phyloP scores from a whole-genome alignment of 1,139 yeast genomes.

The Geotrichum carabidarum region DNA sequence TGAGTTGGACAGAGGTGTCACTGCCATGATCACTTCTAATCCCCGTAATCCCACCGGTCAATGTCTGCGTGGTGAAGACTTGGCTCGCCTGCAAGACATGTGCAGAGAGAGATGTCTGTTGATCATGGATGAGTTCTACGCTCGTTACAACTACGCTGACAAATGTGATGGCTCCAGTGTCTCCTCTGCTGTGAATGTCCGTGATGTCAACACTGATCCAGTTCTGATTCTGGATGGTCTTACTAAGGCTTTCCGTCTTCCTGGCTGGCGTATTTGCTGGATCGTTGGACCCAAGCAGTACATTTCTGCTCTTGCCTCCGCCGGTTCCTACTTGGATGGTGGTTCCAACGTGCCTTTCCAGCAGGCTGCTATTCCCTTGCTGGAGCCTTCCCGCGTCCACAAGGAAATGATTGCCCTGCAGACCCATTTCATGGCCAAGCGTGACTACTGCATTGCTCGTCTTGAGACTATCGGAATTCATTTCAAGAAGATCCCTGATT shows the following conservation, averaged over 20 bases:
- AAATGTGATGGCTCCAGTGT: slow-evolving; percentile 54
- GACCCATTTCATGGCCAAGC: slow-evolving; percentile 54
- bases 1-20: slow-evolving; percentile 58
- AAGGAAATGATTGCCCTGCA: slow-evolving; percentile 60
- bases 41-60: slow-evolving; percentile 68
- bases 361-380: slow-evolving; percentile 55
- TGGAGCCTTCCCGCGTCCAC: slow-evolving; percentile 50
- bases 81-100: slow-evolving; percentile 50
- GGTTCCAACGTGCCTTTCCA: slow-evolving; percentile 65
- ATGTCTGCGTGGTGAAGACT: slow-evolving; percentile 50
- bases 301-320: slow-evolving; percentile 53
- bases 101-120: slow-evolving; percentile 55
- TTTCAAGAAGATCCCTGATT: slow-evolving; percentile 52
- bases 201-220: slow-evolving; percentile 58
- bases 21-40: slow-evolving; percentile 56
- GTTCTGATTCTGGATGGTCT: slow-evolving; percentile 60
- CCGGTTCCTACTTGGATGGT: slow-evolving; percentile 63
- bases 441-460: slow-evolving; percentile 54
- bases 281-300: slow-evolving; percentile 62
- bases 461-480: slow-evolving; percentile 54
- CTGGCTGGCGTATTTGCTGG: slow-evolving; percentile 72
- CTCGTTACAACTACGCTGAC: slow-evolving; percentile 59
- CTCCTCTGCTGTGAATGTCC: slow-evolving; percentile 52
- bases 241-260: slow-evolving; percentile 61
- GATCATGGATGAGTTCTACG: slow-evolving; percentile 65